Base-by-base conservation (phyloP, 2,329 filamentous ascomycete species). In the Colletotrichum lini region DNA sequence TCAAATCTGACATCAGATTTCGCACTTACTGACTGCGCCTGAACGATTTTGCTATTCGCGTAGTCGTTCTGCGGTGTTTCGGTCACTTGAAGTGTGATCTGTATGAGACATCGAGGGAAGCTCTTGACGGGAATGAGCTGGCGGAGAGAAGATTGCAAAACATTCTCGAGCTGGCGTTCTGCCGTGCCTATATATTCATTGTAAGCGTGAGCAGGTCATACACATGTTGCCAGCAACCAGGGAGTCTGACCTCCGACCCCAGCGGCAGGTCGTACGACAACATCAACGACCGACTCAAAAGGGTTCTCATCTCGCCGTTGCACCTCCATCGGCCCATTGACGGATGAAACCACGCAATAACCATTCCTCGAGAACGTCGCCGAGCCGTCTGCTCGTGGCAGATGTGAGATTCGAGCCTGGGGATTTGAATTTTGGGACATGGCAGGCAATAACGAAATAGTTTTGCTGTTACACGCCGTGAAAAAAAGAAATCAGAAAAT, bases 321-420 rank as follows among this genome's bases (percentile, higher is more conserved):
- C 18, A 96, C 94, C 84, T 99, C 96, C 75, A 98, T 90, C 18
- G 96, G 96, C 0, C 96, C 96, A 82, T 98, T 98, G 75, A 97
- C 94, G 16, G 94, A 92, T 67, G 93, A 93, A 65, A 97, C 89
- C 74, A 98, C 89, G 54, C 91, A 92, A 82, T 95, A 97, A 59
- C 94, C 93, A 68, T 90, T 87, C 76, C 91, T 88, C 2, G 92
- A 90, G 80, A 94, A 95, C 12, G 90, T 92, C 13, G 93, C 93
- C 58, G 94, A 97, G 73, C 94, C 94, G 79, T 97, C 94, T 35
- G 93, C 89, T 73, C 91, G 92, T 71, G 90, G 86, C 3, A 97
- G 86, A 74, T 87, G 86, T 40, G 88, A 88, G 13, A 92, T 80
- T 26, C 85, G 80, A 44, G 86, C 88, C 65, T 84, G 82, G 45